A percentile compares a stretch with the other conserved stretches of the same genome.
These are phyloP conservation scores for Phoma sp. DNA, from an alignment of 2,329 filamentous ascomycete genomes.

Conservation along the genomic window DNA sequence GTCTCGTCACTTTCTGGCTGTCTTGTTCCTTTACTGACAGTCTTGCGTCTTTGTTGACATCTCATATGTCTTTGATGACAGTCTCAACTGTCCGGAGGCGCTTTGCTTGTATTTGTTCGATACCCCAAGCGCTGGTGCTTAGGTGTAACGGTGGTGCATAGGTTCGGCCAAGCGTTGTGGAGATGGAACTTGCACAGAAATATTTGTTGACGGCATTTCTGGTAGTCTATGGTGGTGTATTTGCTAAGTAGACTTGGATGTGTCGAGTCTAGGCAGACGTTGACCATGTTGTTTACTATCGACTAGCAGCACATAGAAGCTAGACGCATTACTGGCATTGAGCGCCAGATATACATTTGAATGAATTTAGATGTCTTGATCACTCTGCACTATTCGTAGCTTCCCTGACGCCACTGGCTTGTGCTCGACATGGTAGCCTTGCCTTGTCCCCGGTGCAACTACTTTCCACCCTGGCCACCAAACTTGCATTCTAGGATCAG, in stretches of 20 bases:
- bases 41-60: no score
- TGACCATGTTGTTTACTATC: not conserved
- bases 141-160: conserved; percentile 1
- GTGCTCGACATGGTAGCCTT: conserved; percentile 3
- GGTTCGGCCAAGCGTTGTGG: not conserved
- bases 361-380: no score
- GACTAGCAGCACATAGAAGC: not conserved
- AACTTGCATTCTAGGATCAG: not conserved
- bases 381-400: not conserved
- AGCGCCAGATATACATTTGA: no score
- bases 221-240: not conserved
- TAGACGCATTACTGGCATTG: conserved; percentile 1
- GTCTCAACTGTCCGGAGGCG: not conserved
- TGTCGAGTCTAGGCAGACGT: not conserved
- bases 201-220: not conserved
- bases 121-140: conserved; percentile 2
- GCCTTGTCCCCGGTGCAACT: no score
- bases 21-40: no score
- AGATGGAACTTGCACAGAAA: not conserved
- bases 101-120: conserved; percentile 4
- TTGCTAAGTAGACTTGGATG: not conserved
- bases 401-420: not conserved
- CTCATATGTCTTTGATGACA: no score
- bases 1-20: no score
- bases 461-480: no score